Evolutionary conservation across 225 moss, liverwort and hornwort genomes (phyloP).

Genomic region (Bryum argenteum): DNA sequence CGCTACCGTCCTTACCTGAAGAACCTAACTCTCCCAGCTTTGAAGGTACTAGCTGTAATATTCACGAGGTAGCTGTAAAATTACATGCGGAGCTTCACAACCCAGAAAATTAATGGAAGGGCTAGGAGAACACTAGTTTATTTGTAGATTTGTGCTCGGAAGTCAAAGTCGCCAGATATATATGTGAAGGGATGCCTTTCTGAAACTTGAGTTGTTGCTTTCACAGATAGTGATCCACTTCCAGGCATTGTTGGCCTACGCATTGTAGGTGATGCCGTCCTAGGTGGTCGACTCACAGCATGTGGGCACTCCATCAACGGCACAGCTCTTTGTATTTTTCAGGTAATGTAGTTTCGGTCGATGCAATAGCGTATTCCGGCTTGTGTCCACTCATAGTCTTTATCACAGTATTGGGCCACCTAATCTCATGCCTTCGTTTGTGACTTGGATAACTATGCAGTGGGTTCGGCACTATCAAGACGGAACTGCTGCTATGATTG

Average conservation of each 20-base stretch:
- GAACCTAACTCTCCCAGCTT: constrained; percentile 73
- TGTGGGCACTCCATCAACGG: constrained; percentile 98
- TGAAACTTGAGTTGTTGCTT: constrained; percentile 30
- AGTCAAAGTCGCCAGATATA: constrained; percentile 8
- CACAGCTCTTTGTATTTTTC: constrained; percentile 96
- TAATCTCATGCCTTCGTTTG: constrained; percentile 21
- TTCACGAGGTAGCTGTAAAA: background rate
- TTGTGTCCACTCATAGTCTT: background rate
- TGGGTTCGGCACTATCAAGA: constrained; percentile 96
- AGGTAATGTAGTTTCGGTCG: constrained; percentile 51
- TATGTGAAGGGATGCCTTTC: constrained; percentile 1
- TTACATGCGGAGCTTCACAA: constrained; percentile 5
- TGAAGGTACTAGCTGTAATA: constrained; percentile 55
- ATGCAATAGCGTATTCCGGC: background rate
- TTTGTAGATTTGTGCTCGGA: background rate
- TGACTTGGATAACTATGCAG: constrained; percentile 42
- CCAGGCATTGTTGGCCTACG: constrained; percentile 92
- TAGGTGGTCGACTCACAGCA: constrained; percentile 87
- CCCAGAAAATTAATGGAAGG: background rate
- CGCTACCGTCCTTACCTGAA: constrained; percentile 84
- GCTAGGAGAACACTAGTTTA: background rate
- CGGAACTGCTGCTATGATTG: constrained; percentile 83
- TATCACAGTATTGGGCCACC: background rate
- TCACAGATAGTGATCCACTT: constrained; percentile 85
- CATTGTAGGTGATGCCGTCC: constrained; percentile 84